phyloP scores from a whole-genome alignment of 2,329 filamentous ascomycete species.

The Claviceps sp. region DNA sequence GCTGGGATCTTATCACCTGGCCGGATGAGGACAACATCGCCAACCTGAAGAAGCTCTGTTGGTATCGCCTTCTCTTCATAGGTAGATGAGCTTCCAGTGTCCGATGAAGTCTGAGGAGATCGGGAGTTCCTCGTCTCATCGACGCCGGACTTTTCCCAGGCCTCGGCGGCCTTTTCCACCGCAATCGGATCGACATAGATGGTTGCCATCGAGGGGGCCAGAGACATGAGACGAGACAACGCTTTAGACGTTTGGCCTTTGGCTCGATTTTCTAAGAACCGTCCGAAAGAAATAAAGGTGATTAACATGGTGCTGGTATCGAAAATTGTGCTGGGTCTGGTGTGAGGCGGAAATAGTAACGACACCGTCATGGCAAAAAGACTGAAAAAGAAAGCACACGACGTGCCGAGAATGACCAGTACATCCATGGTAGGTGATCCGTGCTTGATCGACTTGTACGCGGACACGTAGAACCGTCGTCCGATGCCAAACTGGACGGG shows the following conservation, averaged over 20 bases:
- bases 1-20: conserved; percentile 96
- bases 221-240: conserved; percentile 83
- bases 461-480: conserved; percentile 82
- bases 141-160: conserved; percentile 38
- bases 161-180: conserved; percentile 76
- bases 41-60: conserved; percentile 86
- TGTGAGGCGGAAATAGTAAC: conserved; percentile 59
- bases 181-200: conserved; percentile 94
- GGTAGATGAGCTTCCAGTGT: conserved; percentile 37
- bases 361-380: conserved; percentile 76
- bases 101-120: conserved; percentile 17
- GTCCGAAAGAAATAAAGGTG: conserved; percentile 82
- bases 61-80: conserved; percentile 79
- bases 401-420: conserved; percentile 83
- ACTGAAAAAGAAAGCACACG: conserved; percentile 93
- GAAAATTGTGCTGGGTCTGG: conserved; percentile 76
- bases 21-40: conserved; percentile 82
- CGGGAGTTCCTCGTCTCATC: conserved; percentile 27
- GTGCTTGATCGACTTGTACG: conserved; percentile 88
- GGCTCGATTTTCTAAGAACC: conserved; percentile 84
- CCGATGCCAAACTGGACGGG: conserved; percentile 96
- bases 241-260: conserved; percentile 96
- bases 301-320: conserved; percentile 98
- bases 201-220: conserved; percentile 91
- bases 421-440: conserved; percentile 95